These are phyloP conservation scores for Solanum piurae DNA, from an alignment of 257 asterid species.

Conservation along the genomic window DNA sequence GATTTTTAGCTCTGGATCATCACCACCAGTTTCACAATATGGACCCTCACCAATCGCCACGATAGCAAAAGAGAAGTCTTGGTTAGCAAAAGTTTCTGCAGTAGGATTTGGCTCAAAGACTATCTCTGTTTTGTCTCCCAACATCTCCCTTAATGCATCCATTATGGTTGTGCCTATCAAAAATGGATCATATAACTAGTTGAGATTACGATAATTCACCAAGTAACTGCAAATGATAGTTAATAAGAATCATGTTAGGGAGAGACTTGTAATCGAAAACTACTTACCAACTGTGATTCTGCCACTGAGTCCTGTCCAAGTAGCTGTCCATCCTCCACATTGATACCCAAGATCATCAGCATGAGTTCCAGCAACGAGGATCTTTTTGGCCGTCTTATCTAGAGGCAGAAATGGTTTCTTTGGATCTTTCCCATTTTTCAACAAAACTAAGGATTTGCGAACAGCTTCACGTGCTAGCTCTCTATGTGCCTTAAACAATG, in stretches of 20 bases:
- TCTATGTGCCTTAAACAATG: constrained; percentile 43
- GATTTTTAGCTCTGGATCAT: constrained; percentile 46
- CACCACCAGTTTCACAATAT: constrained; percentile 66
- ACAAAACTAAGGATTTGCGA: constrained; percentile 75
- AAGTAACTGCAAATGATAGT: not conserved
- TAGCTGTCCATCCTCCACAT: constrained; percentile 93
- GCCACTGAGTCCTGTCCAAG: constrained; percentile 87
- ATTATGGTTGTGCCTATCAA: constrained; percentile 59
- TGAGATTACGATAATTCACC: not conserved
- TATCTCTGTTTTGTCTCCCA: constrained; percentile 45
- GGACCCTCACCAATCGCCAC: constrained; percentile 79
- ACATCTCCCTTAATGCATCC: constrained; percentile 58
- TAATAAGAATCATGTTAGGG: not conserved
- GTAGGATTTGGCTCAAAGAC: constrained; percentile 54
- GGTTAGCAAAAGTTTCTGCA: constrained; percentile 16
- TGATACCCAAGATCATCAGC: constrained; percentile 98
- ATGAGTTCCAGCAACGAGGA: constrained; percentile 85
- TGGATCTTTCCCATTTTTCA: constrained; percentile 86
- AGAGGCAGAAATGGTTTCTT: constrained; percentile 74
- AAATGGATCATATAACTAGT: not conserved
- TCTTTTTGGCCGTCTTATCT: constrained; percentile 55
- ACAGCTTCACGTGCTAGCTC: constrained; percentile 87
- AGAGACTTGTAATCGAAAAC: not conserved
- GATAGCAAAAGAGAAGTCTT: constrained; percentile 51
- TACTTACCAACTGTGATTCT: constrained; percentile 72